Evolutionary conservation across 371 early-diverging fungal genomes (phyloP).

Genomic region (Actinomucor elegans): DNA sequence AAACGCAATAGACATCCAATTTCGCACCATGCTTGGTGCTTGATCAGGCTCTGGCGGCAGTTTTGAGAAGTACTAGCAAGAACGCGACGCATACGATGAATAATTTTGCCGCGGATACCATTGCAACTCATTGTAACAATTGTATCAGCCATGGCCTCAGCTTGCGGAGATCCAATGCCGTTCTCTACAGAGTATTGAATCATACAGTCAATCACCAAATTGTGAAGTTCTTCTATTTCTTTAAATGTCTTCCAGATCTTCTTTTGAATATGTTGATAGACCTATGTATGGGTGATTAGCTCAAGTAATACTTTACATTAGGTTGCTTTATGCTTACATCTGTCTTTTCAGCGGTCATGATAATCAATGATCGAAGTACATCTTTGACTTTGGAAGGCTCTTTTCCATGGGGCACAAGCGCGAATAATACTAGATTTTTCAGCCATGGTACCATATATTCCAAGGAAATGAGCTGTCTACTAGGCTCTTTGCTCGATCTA

Average conservation of each 20-base stretch:
- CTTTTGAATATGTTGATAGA: conserved; percentile 75
- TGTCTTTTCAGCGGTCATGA: conserved; percentile 72
- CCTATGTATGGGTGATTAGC: too few relatives aligned
- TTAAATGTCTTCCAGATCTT: conserved; percentile 80
- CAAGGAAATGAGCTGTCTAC: conserved; percentile 70
- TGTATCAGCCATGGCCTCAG: conserved; percentile 81
- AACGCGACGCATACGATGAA: conserved; percentile 71
- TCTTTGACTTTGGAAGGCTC: conserved; percentile 59
- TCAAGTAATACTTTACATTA: too few relatives aligned
- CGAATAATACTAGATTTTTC: conserved; percentile 65
- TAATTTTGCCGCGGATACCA: conserved; percentile 75
- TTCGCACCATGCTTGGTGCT: conserved; percentile 83
- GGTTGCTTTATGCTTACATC: conserved; percentile 54
- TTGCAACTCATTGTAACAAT: conserved; percentile 73
- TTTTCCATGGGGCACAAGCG: conserved; percentile 14
- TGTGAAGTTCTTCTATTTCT: conserved; percentile 73
- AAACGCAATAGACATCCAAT: conserved; percentile 82
- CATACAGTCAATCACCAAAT: conserved; percentile 73
- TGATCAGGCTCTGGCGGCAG: conserved; percentile 59
- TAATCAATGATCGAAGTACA: conserved; percentile 71
- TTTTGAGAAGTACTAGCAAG: conserved; percentile 64
- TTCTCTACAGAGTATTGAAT: conserved; percentile 75
- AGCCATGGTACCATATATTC: conserved; percentile 91
- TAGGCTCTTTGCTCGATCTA: conserved; percentile 56
- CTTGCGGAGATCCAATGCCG: conserved; percentile 73